Base-by-base conservation (phyloP, 1,284 basidiomycete species). In the Amylostereum chailletii region DNA sequence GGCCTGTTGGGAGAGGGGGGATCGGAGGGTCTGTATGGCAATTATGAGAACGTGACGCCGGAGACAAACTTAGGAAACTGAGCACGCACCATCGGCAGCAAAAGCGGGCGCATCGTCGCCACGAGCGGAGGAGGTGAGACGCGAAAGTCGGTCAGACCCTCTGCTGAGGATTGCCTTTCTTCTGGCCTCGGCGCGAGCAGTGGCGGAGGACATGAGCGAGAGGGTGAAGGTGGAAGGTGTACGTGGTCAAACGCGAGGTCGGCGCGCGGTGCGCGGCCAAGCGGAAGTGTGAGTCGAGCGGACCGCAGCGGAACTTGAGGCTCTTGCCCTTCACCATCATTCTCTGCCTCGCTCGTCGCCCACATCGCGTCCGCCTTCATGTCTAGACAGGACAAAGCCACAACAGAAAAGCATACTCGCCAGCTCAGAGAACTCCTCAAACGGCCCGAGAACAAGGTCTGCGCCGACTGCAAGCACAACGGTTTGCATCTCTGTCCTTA, bases 391-490 rank as follows among this genome's bases (percentile, higher is more conserved):
- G 91, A 94, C 71, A 92, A 88, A 64, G 79, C 84, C 1, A 91
- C 84, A 0, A 89, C 87, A 3, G 91, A 94, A 53, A 71, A 79
- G 53, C 79, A 90, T 62, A 74, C 90, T 34, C 77, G 79, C 51
- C 84, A 79, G 10, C 77, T 96, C 11, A 75, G 91, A 46, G 92
- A 93, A 58, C 77, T 95, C 34, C 79, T 96, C 49, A 94, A 90
- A 65, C 74, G 74, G 45, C 86, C 90, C 27, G 93, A 95, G 57
- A 99, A 98, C 72, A 98, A 95, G 70, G 67, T 86, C 26, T 97
- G 94, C 60, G 90, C 90, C 1, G 93, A 96, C 63, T 96, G 93
- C 72, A 93, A 94, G 64, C 82, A 85, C 57, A 94, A 95, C 66
- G 93, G 92, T 89, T 56, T 47, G 79, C 60, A 50, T 42, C 11